These are phyloP conservation scores for Fusarium sp. DNA, from an alignment of 2,329 filamentous ascomycete genomes.

Conservation along the genomic window DNA sequence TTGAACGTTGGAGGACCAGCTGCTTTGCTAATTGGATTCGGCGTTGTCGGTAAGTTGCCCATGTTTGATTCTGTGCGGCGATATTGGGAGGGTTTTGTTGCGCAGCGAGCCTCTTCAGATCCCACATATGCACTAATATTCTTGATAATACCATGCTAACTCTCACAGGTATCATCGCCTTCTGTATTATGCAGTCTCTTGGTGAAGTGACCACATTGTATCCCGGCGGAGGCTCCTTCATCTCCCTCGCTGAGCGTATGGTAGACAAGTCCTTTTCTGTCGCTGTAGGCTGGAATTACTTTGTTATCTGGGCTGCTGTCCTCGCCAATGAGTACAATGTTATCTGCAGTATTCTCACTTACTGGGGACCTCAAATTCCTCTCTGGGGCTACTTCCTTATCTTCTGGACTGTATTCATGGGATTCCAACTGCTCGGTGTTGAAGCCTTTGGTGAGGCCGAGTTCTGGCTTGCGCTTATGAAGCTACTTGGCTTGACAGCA, in stretches of 20 bases:
- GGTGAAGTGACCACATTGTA: constrained; percentile 80
- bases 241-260: constrained; percentile 75
- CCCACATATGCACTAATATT: background rate
- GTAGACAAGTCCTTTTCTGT: constrained; percentile 77
- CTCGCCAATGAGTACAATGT: constrained; percentile 79
- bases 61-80: background rate
- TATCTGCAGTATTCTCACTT: constrained; percentile 72
- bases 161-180: constrained; percentile 66
- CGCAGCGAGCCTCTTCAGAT: background rate
- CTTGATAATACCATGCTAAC: constrained; percentile 26
- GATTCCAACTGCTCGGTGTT: constrained; percentile 77
- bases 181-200: constrained; percentile 76
- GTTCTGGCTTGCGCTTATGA: constrained; percentile 81
- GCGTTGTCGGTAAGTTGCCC: constrained; percentile 65
- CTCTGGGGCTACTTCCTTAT: constrained; percentile 77
- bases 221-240: constrained; percentile 76
- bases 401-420: constrained; percentile 78
- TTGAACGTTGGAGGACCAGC: constrained; percentile 76
- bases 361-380: constrained; percentile 71
- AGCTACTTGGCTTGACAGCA: constrained; percentile 74
- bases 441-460: constrained; percentile 82
- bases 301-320: constrained; percentile 73
- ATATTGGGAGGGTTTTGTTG: background rate
- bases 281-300: constrained; percentile 78
- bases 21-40: constrained; percentile 78